Percentiles rank a stretch among this genome's conserved stretches.
Conservation (phyloP, 2,329 filamentous ascomycete genomes). For the Whalleya microplaca region DNA sequence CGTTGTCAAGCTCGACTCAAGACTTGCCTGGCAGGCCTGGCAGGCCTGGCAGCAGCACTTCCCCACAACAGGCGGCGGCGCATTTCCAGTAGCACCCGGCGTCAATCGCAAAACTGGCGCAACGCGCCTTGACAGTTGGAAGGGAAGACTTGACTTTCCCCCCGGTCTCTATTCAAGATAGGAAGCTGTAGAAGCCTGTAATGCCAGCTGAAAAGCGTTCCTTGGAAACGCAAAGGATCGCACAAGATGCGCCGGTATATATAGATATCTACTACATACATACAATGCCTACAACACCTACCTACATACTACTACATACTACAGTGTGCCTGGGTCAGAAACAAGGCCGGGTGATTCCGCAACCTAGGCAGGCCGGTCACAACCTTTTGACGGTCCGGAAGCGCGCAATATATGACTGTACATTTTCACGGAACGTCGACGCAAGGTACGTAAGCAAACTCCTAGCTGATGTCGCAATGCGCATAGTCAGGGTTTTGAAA, state of each 20-base stretch:
- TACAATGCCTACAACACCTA: no score
- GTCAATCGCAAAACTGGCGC: constrained; percentile 23
- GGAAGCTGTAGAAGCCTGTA: constrained; percentile 8
- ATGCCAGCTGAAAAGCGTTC: constrained; percentile 11
- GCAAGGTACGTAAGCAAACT: constrained; percentile 12
- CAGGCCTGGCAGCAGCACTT: neutral
- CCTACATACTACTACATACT: no score
- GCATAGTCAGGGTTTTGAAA: no score
- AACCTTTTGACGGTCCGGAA: constrained; percentile 10
- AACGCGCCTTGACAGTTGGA: constrained; percentile 6
- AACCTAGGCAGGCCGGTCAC: constrained; percentile 1
- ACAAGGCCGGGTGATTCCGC: constrained; percentile 35
- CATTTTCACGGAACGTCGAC: constrained; percentile 19
- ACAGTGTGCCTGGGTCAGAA: constrained; percentile 22
- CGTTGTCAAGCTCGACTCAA: constrained; percentile 12
- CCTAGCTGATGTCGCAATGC: constrained; percentile 29
- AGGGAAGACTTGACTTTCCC: neutral
- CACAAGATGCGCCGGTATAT: constrained; percentile 17
- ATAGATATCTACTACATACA: no score
- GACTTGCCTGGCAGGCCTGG: no score
- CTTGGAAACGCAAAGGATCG: constrained; percentile 24
- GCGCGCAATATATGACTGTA: constrained; percentile 29
- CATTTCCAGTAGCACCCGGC: constrained; percentile 25
- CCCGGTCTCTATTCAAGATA: constrained; percentile 1
- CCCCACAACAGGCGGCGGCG: constrained; percentile 8